Evolutionary conservation across 805 yeast species (phyloP).

Genomic region (Candida odintsovae): DNA sequence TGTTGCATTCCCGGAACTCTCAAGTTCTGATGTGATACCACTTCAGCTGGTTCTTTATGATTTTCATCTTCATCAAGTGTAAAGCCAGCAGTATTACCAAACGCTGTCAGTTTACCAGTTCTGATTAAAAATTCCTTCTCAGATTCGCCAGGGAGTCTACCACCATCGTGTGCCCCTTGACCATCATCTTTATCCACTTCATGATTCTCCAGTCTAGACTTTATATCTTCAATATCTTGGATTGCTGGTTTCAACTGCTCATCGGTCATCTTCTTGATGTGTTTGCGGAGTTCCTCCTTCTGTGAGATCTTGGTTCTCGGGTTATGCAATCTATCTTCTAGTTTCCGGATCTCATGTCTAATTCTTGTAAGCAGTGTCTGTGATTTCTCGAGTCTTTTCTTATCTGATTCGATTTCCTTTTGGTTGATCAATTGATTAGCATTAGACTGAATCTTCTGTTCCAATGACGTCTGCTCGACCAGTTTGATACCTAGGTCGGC

Average conservation of each 20-base stretch:
- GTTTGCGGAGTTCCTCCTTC: constrained; percentile 45
- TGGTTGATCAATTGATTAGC: constrained; percentile 59
- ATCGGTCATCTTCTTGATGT: constrained; percentile 44
- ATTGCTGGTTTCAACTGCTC: constrained; percentile 48
- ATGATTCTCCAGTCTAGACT: constrained; percentile 35
- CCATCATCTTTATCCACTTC: constrained; percentile 11
- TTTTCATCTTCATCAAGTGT: constrained; percentile 29
- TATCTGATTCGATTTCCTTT: constrained; percentile 69
- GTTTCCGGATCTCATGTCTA: constrained; percentile 34
- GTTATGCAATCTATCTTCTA: constrained; percentile 43
- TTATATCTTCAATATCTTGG: constrained; percentile 60
- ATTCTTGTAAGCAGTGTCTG: constrained; percentile 39
- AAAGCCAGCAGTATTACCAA: constrained; percentile 66
- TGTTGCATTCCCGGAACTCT: constrained; percentile 21
- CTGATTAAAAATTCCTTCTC: constrained; percentile 77
- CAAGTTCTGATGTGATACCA: constrained; percentile 17
- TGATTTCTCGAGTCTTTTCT: constrained; percentile 68
- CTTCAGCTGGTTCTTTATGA: constrained; percentile 7
- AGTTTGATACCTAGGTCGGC: constrained; percentile 42
- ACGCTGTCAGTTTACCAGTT: constrained; percentile 92
- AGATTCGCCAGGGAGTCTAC: constrained; percentile 59
- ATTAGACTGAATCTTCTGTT: constrained; percentile 58
- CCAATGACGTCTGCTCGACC: constrained; percentile 79
- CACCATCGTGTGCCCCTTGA: constrained; percentile 10
- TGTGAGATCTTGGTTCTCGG: constrained; percentile 62